Evolutionary conservation across 2,329 filamentous ascomycete species (phyloP), one percentile per base, ranked within the genome.

Genomic region (Fusarium sp.): DNA sequence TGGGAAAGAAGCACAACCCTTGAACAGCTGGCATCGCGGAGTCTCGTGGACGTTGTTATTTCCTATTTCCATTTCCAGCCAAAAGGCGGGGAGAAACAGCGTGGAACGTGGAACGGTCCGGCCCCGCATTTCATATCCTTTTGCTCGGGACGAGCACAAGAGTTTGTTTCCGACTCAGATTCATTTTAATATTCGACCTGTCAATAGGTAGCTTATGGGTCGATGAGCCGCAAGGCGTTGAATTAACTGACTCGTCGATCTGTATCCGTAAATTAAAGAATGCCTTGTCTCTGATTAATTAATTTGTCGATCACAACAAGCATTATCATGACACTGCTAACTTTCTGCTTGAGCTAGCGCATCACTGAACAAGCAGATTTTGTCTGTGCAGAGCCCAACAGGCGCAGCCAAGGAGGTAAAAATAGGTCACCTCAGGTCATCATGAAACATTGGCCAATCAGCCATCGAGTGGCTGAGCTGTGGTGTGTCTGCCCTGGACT

Each of bases 1-100:
- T 70, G 55, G 59, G 49, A 59, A 59, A 54, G 12, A 55, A 45
- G 41, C 26, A 26, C 47, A 54, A 45, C 47, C 63, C 22, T 63
- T 47, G 28, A 26, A 45, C 20, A 36, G 38, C 36, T 62, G 51
- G 38, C 45, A 41, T 44, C 11, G 49, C 18, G 24, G n/a, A 38
- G 36, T 65, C 49, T 58, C 28, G 42, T 49, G 63, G 52, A 33
- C 20, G 39, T 31, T 48, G 26, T 26, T 63, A 63, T 36, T 63
- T 59, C 52, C 56, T 59, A 42, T 69, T 68, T 57, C 75, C 75
- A 63, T 59, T 64, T 77, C 48, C 41, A 66, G 75, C 63, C 63
- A 75, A 65, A 70, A 73, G 63, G 70, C 66, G 73, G 75, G 75
- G 75, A 51, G 64, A 60, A 26, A 39, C 59, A 42, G 35, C 56